phyloP scores from a whole-genome alignment of 192 early-diverging fungal species.

The Hyaloraphidium curvatum region DNA sequence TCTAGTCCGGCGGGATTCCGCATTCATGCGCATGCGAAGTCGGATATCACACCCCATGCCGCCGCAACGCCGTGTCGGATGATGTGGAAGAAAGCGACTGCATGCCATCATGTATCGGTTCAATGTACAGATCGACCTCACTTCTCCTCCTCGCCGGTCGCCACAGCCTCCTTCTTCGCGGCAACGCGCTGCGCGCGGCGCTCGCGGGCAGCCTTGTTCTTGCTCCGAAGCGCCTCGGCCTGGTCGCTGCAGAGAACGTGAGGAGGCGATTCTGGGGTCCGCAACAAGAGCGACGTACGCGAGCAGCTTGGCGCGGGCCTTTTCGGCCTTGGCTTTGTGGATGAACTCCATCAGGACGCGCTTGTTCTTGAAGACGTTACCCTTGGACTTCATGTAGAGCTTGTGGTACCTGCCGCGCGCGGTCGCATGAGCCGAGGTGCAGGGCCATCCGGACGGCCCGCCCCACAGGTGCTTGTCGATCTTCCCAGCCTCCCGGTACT shows the following conservation, averaged over 20 bases:
- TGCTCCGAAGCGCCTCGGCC: slow-evolving; percentile 92
- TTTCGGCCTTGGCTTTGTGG: slow-evolving; percentile 98
- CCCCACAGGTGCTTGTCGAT: slow-evolving; percentile 86
- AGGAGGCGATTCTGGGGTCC: neutral
- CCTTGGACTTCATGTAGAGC: slow-evolving; percentile 96
- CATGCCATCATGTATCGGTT: too few relatives aligned
- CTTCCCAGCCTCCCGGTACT: slow-evolving; percentile 95
- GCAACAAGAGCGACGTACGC: slow-evolving; percentile 18
- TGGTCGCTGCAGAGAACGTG: slow-evolving; percentile 41
- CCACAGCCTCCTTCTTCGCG: slow-evolving; percentile 73
- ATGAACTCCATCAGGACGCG: slow-evolving; percentile 99
- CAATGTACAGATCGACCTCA: too few relatives aligned
- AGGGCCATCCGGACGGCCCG: too few relatives aligned
- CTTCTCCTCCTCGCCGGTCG: slow-evolving; percentile 16
- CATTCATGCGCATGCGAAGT: too few relatives aligned
- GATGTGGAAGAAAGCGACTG: too few relatives aligned
- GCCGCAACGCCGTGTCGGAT: too few relatives aligned
- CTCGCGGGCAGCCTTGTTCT: slow-evolving; percentile 86
- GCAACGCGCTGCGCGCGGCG: slow-evolving; percentile 68
- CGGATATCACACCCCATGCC: too few relatives aligned
- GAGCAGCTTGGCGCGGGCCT: slow-evolving; percentile 75
- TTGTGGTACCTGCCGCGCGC: slow-evolving; percentile 59
- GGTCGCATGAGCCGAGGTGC: too few relatives aligned
- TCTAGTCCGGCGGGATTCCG: too few relatives aligned
- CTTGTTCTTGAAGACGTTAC: slow-evolving; percentile 99